phyloP scores from a whole-genome alignment of 1,284 basidiomycete genomes.

The Cutaneotrichosporon sp. region DNA sequence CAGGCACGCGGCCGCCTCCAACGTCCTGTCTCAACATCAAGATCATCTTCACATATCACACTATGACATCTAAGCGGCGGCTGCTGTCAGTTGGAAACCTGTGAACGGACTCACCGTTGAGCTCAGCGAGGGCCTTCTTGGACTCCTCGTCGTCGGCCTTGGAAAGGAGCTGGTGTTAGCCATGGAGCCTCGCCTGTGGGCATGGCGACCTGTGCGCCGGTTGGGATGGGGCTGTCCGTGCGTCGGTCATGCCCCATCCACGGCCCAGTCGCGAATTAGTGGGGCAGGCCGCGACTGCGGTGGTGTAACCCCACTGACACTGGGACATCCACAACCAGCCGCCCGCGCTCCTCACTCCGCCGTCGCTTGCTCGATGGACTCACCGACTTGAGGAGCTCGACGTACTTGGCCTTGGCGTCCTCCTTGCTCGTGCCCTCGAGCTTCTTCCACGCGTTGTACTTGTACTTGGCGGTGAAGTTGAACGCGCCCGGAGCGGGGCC shows the following conservation, averaged over 20 bases:
- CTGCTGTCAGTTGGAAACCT: slow-evolving; percentile 5
- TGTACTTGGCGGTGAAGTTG: slow-evolving; percentile 49
- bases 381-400: slow-evolving; percentile 66
- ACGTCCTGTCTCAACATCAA: too few species aligned
- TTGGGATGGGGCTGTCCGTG: too few species aligned
- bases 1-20: too few species aligned
- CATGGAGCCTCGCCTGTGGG: too few species aligned
- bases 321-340: too few species aligned
- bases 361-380: slow-evolving; percentile 27
- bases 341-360: neutral
- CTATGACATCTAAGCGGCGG: slow-evolving; percentile 9
- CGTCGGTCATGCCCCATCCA: too few species aligned
- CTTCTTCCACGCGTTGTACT: slow-evolving; percentile 74
- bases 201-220: too few species aligned
- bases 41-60: neutral
- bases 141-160: slow-evolving; percentile 55
- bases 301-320: too few species aligned
- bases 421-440: slow-evolving; percentile 68
- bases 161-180: slow-evolving; percentile 55
- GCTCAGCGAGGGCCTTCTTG: slow-evolving; percentile 58
- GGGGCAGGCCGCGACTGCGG: too few species aligned
- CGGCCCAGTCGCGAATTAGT: too few species aligned
- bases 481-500: slow-evolving; percentile 35
- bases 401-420: slow-evolving; percentile 66
- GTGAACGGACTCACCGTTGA: slow-evolving; percentile 56